Conservation (phyloP, 2,329 filamentous ascomycete species). For the Talaromyces funiculosus region DNA sequence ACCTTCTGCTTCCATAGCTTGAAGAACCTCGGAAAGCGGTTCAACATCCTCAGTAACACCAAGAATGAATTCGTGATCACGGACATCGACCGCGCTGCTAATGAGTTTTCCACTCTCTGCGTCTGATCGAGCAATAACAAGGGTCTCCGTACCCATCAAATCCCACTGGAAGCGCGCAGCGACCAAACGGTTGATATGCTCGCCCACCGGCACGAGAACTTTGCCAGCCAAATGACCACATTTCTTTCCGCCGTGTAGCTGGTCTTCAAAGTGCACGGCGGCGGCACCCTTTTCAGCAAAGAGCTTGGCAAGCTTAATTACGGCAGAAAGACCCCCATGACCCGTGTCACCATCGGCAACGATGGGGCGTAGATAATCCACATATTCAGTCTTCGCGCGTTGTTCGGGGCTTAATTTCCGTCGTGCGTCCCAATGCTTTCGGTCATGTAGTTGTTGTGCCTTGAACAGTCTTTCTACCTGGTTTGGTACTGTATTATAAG, state of each 20-base stretch:
- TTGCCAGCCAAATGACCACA: slow-evolving; percentile 96
- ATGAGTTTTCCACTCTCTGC: slow-evolving; percentile 89
- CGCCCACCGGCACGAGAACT: slow-evolving; percentile 84
- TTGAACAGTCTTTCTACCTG: slow-evolving; percentile 95
- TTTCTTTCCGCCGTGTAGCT: slow-evolving; percentile 96
- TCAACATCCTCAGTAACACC: slow-evolving; percentile 74
- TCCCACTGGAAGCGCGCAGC: slow-evolving; percentile 97
- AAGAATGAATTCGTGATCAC: slow-evolving; percentile 95
- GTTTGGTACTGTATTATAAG: slow-evolving; percentile 97
- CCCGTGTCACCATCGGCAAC: slow-evolving; percentile 95
- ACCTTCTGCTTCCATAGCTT: slow-evolving; percentile 79
- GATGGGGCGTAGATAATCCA: slow-evolving; percentile 90
- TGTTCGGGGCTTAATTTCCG: slow-evolving; percentile 70
- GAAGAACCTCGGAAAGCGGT: slow-evolving; percentile 80
- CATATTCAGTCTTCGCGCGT: slow-evolving; percentile 70
- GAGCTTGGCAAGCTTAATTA: slow-evolving; percentile 92
- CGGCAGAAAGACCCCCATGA: slow-evolving; percentile 85
- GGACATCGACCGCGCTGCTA: slow-evolving; percentile 83
- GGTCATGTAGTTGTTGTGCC: slow-evolving; percentile 93
- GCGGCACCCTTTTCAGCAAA: slow-evolving; percentile 97
- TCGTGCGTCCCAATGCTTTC: slow-evolving; percentile 85
- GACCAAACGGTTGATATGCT: slow-evolving; percentile 92
- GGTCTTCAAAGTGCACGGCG: slow-evolving; percentile 95
- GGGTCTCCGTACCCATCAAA: slow-evolving; percentile 91
- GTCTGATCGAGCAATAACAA: slow-evolving; percentile 91